Percentiles rank a stretch among this genome's conserved stretches.
phyloP scores from a whole-genome alignment of 306 rosid species.

The Rosa chinensis region DNA sequence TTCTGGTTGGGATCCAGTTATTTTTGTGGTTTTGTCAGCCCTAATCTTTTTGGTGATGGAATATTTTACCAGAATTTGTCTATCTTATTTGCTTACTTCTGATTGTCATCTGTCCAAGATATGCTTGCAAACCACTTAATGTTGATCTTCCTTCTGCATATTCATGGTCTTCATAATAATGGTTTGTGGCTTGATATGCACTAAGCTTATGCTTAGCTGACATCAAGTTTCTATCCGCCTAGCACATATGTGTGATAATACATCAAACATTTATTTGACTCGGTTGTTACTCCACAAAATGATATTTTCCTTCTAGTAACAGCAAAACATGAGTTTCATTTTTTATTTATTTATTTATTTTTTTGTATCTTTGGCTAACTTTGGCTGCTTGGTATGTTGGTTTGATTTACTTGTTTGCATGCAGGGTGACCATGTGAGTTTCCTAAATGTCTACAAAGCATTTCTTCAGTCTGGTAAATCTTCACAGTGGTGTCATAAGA shows the following conservation, averaged over 20 bases:
- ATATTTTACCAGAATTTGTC: not conserved
- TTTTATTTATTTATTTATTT: not conserved
- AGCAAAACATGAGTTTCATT: not conserved
- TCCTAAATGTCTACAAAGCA: constrained; percentile 87
- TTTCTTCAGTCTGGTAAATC: constrained; percentile 94
- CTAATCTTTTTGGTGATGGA: not conserved
- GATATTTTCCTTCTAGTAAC: too few species aligned
- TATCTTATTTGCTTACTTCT: not conserved
- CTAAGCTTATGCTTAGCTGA: not conserved
- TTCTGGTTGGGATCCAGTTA: not conserved
- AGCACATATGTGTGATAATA: not conserved
- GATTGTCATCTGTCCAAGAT: not conserved
- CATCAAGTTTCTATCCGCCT: not conserved
- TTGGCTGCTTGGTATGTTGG: not conserved
- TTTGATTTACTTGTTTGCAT: constrained; percentile 29
- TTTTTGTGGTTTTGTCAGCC: not conserved
- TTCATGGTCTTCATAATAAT: not conserved
- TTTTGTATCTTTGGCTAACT: not conserved
- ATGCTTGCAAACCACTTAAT: not conserved
- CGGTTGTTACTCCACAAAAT: not conserved
- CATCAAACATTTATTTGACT: not conserved
- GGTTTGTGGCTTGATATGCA: not conserved
- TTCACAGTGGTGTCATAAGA: constrained; percentile 93
- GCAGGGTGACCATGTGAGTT: constrained; percentile 91
- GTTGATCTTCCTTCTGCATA: not conserved